Percentiles rank a stretch among this genome's conserved stretches.
These are phyloP conservation scores for Trichophyton schoenleinii DNA, from an alignment of 2,329 filamentous ascomycete genomes.

Conservation along the genomic window DNA sequence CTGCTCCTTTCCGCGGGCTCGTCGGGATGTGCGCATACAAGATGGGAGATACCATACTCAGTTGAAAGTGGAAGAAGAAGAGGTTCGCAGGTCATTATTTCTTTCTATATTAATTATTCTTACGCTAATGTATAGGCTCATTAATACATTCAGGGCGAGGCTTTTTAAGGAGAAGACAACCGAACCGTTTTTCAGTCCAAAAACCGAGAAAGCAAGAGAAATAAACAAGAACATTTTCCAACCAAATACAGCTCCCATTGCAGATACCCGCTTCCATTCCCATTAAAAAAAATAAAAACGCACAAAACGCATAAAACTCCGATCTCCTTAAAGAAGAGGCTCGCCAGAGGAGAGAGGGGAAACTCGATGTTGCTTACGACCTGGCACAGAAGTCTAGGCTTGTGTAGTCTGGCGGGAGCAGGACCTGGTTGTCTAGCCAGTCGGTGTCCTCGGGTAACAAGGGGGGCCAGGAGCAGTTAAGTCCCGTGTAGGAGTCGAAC, in stretches of 20 bases:
- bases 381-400: not conserved
- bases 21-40: no score
- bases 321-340: not conserved
- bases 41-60: no score
- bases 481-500: constrained; percentile 7
- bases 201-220: no score
- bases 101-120: not conserved
- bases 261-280: no score
- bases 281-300: no score
- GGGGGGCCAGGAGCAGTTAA: constrained; percentile 10
- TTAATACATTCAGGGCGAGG: not conserved
- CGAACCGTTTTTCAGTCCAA: not conserved
- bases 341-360: not conserved
- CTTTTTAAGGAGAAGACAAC: not conserved
- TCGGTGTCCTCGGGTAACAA: constrained; percentile 13
- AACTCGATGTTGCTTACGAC: not conserved
- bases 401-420: not conserved
- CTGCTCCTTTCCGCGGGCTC: no score
- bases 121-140: not conserved
- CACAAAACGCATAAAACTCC: not conserved
- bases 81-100: not conserved
- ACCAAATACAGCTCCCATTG: not conserved
- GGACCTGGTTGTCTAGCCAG: constrained; percentile 12
- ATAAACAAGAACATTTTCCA: not conserved
- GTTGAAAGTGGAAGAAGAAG: no score